Conservation (phyloP, 768 basidiomycete species). For the Amanita pseudoporphyria region DNA sequence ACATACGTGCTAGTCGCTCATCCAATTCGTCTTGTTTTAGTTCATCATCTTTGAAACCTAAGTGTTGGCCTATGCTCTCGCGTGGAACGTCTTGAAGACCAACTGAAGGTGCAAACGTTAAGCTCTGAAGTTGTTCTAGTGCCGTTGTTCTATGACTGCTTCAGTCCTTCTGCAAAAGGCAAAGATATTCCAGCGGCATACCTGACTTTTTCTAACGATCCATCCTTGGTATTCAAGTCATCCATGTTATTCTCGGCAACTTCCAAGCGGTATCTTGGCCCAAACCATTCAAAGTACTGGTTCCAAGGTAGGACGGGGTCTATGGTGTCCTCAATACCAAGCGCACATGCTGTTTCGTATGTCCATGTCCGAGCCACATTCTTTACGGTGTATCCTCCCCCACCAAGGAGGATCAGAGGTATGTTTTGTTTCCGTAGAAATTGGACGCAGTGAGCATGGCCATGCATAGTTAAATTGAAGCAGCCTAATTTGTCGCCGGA, state of each 20-base stretch:
- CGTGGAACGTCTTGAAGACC: slow-evolving; percentile 77
- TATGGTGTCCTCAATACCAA: slow-evolving; percentile 75
- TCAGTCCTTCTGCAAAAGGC: not conserved
- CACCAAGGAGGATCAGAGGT: slow-evolving; percentile 87
- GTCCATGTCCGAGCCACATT: slow-evolving; percentile 95
- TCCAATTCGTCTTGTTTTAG: slow-evolving; percentile 54
- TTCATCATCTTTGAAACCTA: slow-evolving; percentile 47
- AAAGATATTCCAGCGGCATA: slow-evolving; percentile 24
- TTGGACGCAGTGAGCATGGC: slow-evolving; percentile 86
- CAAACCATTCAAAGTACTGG: slow-evolving; percentile 96
- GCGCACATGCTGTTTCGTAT: slow-evolving; percentile 91
- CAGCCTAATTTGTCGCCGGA: slow-evolving; percentile 93
- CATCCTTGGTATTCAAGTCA: slow-evolving; percentile 77
- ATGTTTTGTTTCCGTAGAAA: slow-evolving; percentile 77
- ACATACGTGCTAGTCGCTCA: slow-evolving; percentile 62
- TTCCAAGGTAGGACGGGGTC: slow-evolving; percentile 78
- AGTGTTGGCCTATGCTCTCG: slow-evolving; percentile 54
- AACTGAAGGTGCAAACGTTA: slow-evolving; percentile 68
- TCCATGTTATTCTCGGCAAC: slow-evolving; percentile 93
- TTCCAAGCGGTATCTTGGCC: slow-evolving; percentile 88
- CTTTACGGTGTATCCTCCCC: slow-evolving; percentile 95
- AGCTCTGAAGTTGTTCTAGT: slow-evolving; percentile 33
- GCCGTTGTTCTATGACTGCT: slow-evolving; percentile 22
- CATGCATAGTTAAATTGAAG: slow-evolving; percentile 93
- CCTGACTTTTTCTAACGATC: slow-evolving; percentile 73